Evolutionary conservation across 2,329 filamentous ascomycete genomes (phyloP).

Genomic region (Aspergillus calidoustus): DNA sequence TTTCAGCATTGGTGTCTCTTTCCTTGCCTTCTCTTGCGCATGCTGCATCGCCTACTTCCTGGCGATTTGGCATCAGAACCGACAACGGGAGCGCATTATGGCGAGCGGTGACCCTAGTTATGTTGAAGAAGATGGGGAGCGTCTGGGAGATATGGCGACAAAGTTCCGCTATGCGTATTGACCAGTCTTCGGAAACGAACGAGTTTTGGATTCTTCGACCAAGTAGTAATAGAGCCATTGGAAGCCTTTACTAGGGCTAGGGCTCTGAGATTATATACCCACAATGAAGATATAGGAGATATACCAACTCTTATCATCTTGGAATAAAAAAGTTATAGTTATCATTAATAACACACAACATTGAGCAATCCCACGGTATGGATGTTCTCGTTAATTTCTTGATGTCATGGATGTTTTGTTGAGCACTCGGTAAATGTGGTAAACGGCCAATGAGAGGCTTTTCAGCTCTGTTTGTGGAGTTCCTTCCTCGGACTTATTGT

Average conservation of each 20-base stretch:
- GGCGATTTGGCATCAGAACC: constrained; percentile 46
- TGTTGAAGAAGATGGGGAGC: constrained; percentile 39
- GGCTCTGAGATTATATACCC: constrained; percentile 13
- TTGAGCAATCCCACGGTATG: neutral
- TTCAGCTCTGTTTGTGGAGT: constrained; percentile 25
- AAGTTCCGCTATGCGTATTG: constrained; percentile 47
- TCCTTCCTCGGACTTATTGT: neutral
- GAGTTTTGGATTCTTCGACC: neutral
- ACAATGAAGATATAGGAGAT: constrained; percentile 10
- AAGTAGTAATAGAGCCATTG: neutral
- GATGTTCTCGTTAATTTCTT: neutral
- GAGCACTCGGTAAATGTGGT: neutral
- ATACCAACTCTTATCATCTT: neutral
- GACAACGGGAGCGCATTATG: constrained; percentile 39
- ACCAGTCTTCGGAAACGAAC: neutral
- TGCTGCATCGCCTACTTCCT: constrained; percentile 47
- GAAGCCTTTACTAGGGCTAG: constrained; percentile 19
- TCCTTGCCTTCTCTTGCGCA: constrained; percentile 69
- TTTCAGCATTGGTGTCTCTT: constrained; percentile 77
- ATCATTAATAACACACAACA: neutral
- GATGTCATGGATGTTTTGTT: constrained; percentile 10
- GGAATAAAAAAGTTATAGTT: neutral
- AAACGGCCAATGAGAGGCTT: neutral
- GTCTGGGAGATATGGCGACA: constrained; percentile 47
- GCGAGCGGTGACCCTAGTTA: constrained; percentile 28